phyloP scores from a whole-genome alignment of 306 rosid species.

The Medicago truncatula region MtrunA17r5.0-ANR NC_053048.1:45588001-45588500 shows the following conservation, averaged over 20 bases:
- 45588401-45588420: slow-evolving; percentile 40
- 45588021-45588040: not conserved
- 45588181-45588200: slow-evolving; percentile 25
- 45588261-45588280: slow-evolving; percentile 22
- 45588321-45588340: slow-evolving; percentile 1
- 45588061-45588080: not conserved
- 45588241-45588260: slow-evolving; percentile 17
- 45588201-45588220: slow-evolving; percentile 31
- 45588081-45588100: not conserved
- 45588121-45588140: not conserved
- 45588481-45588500: slow-evolving; percentile 92
- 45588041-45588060: slow-evolving; percentile 12
- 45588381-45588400: slow-evolving; percentile 31
- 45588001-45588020: not conserved
- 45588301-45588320: slow-evolving; percentile 25
- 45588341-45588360: slow-evolving; percentile 17
- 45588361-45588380: slow-evolving; percentile 24
- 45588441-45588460: slow-evolving; percentile 81
- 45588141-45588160: not conserved
- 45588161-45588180: slow-evolving; percentile 2
- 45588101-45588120: not conserved
- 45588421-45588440: slow-evolving; percentile 51
- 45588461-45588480: slow-evolving; percentile 82
- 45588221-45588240: slow-evolving; percentile 13
- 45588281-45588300: slow-evolving; percentile 21